These are phyloP conservation scores for Ascochyta pisi DNA, from an alignment of 2,329 filamentous ascomycete genomes.

Conservation along the genomic window DNA sequence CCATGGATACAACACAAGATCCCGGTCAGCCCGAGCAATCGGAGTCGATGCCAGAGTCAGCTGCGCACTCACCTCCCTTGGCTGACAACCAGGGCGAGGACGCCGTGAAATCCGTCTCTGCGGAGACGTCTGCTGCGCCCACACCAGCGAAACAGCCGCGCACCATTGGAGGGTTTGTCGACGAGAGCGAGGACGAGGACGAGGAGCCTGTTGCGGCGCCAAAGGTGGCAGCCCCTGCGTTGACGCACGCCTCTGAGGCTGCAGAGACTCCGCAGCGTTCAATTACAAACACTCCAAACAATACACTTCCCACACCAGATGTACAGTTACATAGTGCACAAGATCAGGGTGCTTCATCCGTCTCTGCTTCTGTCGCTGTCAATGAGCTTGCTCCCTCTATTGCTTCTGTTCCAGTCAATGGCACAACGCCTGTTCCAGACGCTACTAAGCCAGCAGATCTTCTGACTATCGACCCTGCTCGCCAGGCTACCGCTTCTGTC, in stretches of 20 bases:
- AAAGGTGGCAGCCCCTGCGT: constrained; percentile 55
- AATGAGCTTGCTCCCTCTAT: constrained; percentile 57
- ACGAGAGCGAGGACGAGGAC: constrained; percentile 67
- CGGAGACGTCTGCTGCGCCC: constrained; percentile 38
- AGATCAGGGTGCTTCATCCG: constrained; percentile 55
- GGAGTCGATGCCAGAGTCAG: constrained; percentile 38
- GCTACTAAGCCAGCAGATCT: constrained; percentile 45
- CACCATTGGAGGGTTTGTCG: constrained; percentile 67
- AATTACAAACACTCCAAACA: constrained; percentile 63
- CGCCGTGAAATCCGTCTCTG: constrained; percentile 32
- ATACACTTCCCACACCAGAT: constrained; percentile 62
- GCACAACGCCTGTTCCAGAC: constrained; percentile 48
- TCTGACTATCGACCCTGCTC: constrained; percentile 41
- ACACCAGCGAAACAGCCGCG: constrained; percentile 54
- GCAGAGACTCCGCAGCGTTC: constrained; percentile 60
- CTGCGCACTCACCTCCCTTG: constrained; percentile 36
- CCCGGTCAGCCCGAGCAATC: constrained; percentile 32
- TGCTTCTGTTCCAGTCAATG: constrained; percentile 59
- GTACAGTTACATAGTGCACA: constrained; percentile 67
- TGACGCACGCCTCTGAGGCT: constrained; percentile 57
- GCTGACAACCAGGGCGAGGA: constrained; percentile 29
- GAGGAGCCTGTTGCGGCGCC: constrained; percentile 56
- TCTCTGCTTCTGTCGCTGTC: constrained; percentile 49
- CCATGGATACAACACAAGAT: constrained; percentile 22
- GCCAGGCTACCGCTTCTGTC: constrained; percentile 51